phyloP scores from a whole-genome alignment of 176 grass and related monocot genomes.

The Musa beccarii region DNA sequence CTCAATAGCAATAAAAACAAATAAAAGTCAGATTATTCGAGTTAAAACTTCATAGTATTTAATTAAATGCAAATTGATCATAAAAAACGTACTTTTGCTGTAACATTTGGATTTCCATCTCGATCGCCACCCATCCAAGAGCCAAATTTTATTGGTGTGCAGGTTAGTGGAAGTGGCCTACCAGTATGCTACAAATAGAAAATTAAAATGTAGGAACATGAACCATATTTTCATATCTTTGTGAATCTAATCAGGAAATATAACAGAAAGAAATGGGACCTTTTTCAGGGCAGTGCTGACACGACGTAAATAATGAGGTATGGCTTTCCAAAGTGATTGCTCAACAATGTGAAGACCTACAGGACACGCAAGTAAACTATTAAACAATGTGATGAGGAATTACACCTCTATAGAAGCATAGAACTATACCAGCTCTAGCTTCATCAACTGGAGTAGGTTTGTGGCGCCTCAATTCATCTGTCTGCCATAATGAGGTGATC shows the following conservation, averaged over 20 bases:
- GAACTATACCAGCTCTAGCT: conserved; percentile 63
- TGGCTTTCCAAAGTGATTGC: conserved; percentile 92
- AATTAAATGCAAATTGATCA: not conserved
- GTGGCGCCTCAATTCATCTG: conserved; percentile 86
- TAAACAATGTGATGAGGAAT: conserved; percentile 1
- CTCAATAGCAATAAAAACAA: not conserved
- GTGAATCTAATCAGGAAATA: conserved; percentile 4
- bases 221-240: not conserved
- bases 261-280: conserved; percentile 23
- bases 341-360: conserved; percentile 92
- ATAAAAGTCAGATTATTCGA: not conserved
- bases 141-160: conserved; percentile 90
- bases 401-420: not conserved
- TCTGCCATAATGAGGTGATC: conserved; percentile 92
- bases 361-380: not conserved
- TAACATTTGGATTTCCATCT: conserved; percentile 93
- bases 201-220: not conserved
- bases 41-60: not conserved
- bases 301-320: conserved; percentile 87
- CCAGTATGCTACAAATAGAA: conserved; percentile 54
- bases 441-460: conserved; percentile 97
- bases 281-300: conserved; percentile 90
- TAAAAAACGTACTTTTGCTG: conserved; percentile 59
- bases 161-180: conserved; percentile 82
- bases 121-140: conserved; percentile 98